phyloP scores from a whole-genome alignment of 495 filamentous ascomycete species.

The Penicillium paradoxum region DNA sequence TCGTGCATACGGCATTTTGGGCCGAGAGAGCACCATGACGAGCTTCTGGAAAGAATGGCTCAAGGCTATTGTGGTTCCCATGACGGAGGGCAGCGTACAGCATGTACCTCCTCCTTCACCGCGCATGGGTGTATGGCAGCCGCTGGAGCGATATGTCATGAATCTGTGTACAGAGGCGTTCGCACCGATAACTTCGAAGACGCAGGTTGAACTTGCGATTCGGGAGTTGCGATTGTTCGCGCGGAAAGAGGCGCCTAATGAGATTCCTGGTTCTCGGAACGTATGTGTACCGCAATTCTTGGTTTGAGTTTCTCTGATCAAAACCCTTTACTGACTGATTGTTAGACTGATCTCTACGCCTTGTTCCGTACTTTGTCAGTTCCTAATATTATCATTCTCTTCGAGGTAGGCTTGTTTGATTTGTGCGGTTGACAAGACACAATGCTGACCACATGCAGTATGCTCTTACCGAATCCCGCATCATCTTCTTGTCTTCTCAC shows the following conservation, averaged over 20 bases:
- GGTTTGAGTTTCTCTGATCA: not conserved
- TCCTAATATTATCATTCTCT: constrained; percentile 83
- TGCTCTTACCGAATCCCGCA: constrained; percentile 86
- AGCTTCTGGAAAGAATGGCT: constrained; percentile 99
- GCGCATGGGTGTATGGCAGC: constrained; percentile 92
- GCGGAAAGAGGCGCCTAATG: constrained; percentile 87
- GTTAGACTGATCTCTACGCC: constrained; percentile 79
- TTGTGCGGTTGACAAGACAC: not conserved
- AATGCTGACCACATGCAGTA: constrained; percentile 42
- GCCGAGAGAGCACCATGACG: constrained; percentile 75
- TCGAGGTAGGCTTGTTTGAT: constrained; percentile 52
- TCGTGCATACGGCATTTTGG: constrained; percentile 87
- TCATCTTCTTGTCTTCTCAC: constrained; percentile 93
- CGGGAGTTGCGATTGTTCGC: constrained; percentile 89
- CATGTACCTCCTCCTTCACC: constrained; percentile 84
- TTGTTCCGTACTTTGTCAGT: constrained; percentile 85
- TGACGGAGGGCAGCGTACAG: constrained; percentile 81
- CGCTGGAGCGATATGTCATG: constrained; percentile 92
- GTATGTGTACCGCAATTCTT: constrained; percentile 24
- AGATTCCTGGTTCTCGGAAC: constrained; percentile 85
- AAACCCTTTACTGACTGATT: constrained; percentile 19
- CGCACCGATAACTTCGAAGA: constrained; percentile 85
- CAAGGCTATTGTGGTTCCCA: constrained; percentile 83
- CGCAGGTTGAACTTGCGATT: constrained; percentile 88
- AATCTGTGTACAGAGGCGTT: constrained; percentile 96